Evolutionary conservation across 164 flowering plant species (phyloP), one percentile per base, ranked within the genome.

Genomic region (Nymphaea thermarum): DNA sequence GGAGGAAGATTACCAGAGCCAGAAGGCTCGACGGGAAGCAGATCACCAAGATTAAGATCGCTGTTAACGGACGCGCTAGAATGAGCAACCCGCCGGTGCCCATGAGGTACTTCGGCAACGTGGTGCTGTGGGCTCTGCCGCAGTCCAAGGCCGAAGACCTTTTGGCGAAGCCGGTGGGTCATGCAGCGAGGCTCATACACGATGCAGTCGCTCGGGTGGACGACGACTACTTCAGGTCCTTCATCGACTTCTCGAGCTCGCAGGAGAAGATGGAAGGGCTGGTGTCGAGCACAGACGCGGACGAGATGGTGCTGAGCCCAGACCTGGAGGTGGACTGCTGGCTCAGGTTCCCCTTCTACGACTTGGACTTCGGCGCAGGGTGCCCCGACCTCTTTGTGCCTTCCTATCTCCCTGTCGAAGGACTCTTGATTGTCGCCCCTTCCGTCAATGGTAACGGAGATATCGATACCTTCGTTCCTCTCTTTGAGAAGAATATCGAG

Each of bases 301-400:
- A 63, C 14, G 64, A 71, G 51, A 12, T 66, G 2, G 70, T 70
- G 2, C 18, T 75, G 61, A 67, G 68, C 66, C 11, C 64, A 11
- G 16, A 77, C 55, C 18, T 79, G 61, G 82, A 79, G 59, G 82
- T 77, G 5, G 74, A 77, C 65, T 74, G 82, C 15, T 79, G 78
- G 82, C 41, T 77, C 14, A 68, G 77, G 66, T 75, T 79, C 42
- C 82, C 78, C 42, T 77, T 77, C 64, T 71, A 74, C 51, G 72
- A 77, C 12, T 70, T 79, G 3, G 82, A 79, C 72, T 77, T 79
- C 65, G 82, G 82, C 43, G 61, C 63, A 2, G 80, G 82, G 4
- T 15, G 73, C 11, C 82, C 82, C 4, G 72, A 43, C 64, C 42
- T 75, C n/a, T 72, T 79, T 68, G 67, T 72, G 76, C 79, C 77